Conservation (phyloP, 2,329 filamentous ascomycete genomes). For the Aspergillus ochraceoroseus region DNA sequence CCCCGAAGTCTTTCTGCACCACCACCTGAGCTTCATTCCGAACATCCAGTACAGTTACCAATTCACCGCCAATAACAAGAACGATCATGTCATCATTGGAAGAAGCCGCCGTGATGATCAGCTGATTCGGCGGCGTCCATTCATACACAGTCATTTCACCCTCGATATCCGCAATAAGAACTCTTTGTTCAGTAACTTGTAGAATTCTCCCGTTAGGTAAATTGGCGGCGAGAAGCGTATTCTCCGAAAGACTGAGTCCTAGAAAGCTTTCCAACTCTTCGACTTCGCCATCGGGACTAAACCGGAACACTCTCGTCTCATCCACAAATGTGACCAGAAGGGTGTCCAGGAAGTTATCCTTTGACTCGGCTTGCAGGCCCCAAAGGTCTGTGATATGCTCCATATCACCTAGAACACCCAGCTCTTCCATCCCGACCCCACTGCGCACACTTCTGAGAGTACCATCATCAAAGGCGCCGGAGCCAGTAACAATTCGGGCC, state of each 20-base stretch:
- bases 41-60: slow-evolving; percentile 64
- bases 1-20: slow-evolving; percentile 56
- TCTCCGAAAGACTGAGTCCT: slow-evolving; percentile 63
- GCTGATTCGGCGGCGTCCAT: slow-evolving; percentile 44
- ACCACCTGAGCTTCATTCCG: slow-evolving; percentile 54
- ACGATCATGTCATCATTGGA: slow-evolving; percentile 66
- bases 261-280: slow-evolving; percentile 78
- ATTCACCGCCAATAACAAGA: slow-evolving; percentile 70
- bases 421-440: slow-evolving; percentile 84
- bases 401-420: slow-evolving; percentile 76
- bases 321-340: slow-evolving; percentile 75
- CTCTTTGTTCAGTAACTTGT: slow-evolving; percentile 67
- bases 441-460: slow-evolving; percentile 85
- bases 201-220: slow-evolving; percentile 60
- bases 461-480: slow-evolving; percentile 83
- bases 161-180: slow-evolving; percentile 57
- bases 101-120: slow-evolving; percentile 70
- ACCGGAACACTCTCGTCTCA: slow-evolving; percentile 77
- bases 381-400: slow-evolving; percentile 69
- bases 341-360: slow-evolving; percentile 54
- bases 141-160: slow-evolving; percentile 45
- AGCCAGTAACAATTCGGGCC: slow-evolving; percentile 86
- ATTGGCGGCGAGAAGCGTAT: slow-evolving; percentile 67
- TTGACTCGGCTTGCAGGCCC: slow-evolving; percentile 54
- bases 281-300: slow-evolving; percentile 68